Evolutionary conservation across 441 rosid species (phyloP).

Genomic region (Omphalea diandra): DNA sequence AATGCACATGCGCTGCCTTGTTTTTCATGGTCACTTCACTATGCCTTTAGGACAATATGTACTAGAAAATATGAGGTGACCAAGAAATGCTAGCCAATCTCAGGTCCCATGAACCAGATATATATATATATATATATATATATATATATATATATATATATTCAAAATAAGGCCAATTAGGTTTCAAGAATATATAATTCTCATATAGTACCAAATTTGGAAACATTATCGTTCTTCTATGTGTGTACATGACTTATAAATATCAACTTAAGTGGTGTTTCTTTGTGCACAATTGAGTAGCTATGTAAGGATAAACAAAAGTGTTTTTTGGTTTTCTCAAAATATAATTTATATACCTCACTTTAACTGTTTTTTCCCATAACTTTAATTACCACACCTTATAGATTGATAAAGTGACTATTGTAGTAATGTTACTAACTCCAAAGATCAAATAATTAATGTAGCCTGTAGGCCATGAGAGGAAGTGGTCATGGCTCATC

Average conservation of each 20-base stretch:
- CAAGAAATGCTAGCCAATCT: constrained; percentile 7
- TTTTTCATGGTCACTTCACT: constrained; percentile 20
- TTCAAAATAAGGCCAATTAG: background rate
- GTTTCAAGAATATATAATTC: background rate
- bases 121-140: background rate
- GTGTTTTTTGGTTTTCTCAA: constrained; percentile 1
- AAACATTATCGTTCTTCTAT: background rate
- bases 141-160: background rate
- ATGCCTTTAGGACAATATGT: constrained; percentile 10
- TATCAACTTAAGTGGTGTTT: background rate
- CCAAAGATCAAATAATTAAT: background rate
- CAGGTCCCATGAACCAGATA: background rate
- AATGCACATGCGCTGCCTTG: constrained; percentile 20
- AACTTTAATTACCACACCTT: background rate
- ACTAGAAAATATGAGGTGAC: background rate
- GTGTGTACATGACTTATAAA: background rate
- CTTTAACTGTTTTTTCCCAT: background rate
- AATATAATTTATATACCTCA: background rate
- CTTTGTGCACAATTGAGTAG: no score
- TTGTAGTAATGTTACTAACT: background rate
- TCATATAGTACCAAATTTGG: background rate
- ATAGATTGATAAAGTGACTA: background rate
- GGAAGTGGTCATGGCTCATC: background rate
- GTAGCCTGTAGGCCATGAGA: background rate
- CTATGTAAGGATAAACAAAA: background rate